Percentiles rank a stretch among this genome's conserved stretches.
phyloP scores from a whole-genome alignment of 73 alveolate species.

The Stentor roeselii region DNA sequence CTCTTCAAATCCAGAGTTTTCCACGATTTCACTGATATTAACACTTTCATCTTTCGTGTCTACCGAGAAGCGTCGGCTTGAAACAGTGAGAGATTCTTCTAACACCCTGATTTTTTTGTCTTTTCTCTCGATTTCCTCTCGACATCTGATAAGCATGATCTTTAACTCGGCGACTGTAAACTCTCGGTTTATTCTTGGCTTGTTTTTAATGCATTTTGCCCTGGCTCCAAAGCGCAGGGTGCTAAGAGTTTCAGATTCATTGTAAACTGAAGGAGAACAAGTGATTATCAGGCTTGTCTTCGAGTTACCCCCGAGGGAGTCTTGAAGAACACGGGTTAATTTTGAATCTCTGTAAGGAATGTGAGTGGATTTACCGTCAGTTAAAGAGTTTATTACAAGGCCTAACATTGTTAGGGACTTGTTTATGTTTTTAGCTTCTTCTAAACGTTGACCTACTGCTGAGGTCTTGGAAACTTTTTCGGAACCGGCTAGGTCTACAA shows the following conservation, averaged over 20 bases:
- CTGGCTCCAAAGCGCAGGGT: slow-evolving; percentile 96
- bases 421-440: slow-evolving; percentile 91
- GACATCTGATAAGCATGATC: not conserved
- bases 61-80: slow-evolving; percentile 83
- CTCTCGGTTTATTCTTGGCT: slow-evolving; percentile 79
- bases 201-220: slow-evolving; percentile 94
- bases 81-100: slow-evolving; percentile 96
- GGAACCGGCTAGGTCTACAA: slow-evolving; percentile 96
- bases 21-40: slow-evolving; percentile 67
- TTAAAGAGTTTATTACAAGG: slow-evolving; percentile 84
- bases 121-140: slow-evolving; percentile 19
- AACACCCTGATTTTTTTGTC: not conserved
- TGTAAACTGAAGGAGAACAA: slow-evolving; percentile 95
- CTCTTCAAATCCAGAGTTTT: slow-evolving; percentile 48
- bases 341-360: slow-evolving; percentile 97
- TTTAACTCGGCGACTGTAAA: slow-evolving; percentile 10
- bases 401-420: slow-evolving; percentile 89
- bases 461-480: slow-evolving; percentile 90
- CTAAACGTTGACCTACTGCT: slow-evolving; percentile 89
- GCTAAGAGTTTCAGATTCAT: slow-evolving; percentile 93
- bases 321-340: slow-evolving; percentile 90
- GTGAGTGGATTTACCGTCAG: slow-evolving; percentile 82
- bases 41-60: slow-evolving; percentile 83
- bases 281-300: slow-evolving; percentile 97
- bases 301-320: slow-evolving; percentile 97